These are phyloP conservation scores for Raphanus hybrid DNA, from an alignment of 441 rosid genomes.

Conservation along the genomic window DNA sequence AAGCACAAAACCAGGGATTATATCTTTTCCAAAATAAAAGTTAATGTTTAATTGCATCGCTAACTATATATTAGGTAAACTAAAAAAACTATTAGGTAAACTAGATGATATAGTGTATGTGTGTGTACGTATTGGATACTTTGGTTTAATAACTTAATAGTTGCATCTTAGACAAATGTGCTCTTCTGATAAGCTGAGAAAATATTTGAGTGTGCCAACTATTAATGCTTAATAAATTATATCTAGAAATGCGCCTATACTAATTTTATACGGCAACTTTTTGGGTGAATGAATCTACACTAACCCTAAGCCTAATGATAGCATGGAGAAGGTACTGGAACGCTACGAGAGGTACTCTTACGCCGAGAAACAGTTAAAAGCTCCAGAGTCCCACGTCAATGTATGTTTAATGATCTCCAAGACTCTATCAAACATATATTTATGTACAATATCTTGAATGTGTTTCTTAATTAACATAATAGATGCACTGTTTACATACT, in stretches of 20 bases:
- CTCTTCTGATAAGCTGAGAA: conserved; percentile 1
- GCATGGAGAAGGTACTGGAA: conserved; percentile 95
- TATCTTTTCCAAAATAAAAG: not conserved
- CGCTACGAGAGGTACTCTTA: conserved; percentile 84
- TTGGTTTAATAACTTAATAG: not conserved
- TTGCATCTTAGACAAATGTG: not conserved
- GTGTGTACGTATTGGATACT: too few species aligned
- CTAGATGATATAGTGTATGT: not conserved
- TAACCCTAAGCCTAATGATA: conserved; percentile 39
- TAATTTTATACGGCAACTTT: not conserved
- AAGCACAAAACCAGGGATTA: conserved; percentile 14
- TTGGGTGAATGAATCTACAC: conserved; percentile 20
- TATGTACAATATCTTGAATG: conserved; percentile 9
- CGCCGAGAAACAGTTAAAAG: conserved; percentile 66
- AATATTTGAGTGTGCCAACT: not conserved
- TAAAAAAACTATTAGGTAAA: not conserved
- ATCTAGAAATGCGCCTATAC: not conserved
- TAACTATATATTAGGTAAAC: not conserved
- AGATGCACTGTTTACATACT: not conserved
- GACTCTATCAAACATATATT: not conserved
- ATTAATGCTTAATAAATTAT: not conserved
- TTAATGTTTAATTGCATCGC: not conserved
- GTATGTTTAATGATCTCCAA: conserved; percentile 42
- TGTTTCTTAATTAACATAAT: not conserved
- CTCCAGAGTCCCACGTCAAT: conserved; percentile 50